Percentiles rank a stretch among this genome's conserved stretches.
Conservation (phyloP, 257 asterid genomes). For the Solanum piurae region DNA sequence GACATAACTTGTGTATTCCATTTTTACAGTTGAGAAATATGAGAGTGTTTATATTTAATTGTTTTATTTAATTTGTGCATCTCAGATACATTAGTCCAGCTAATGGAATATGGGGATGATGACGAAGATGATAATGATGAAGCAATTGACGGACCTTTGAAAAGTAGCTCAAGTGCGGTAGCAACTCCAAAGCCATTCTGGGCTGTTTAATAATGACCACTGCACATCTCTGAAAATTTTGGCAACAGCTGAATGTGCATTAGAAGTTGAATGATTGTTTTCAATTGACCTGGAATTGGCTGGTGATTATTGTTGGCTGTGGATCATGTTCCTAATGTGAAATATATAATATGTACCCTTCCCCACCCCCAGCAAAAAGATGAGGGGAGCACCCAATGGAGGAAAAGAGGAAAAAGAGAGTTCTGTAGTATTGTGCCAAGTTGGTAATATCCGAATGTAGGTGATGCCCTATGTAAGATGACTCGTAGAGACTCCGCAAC, state of each 20-base stretch:
- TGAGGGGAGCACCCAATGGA: not conserved
- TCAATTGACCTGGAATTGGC: not conserved
- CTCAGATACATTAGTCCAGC: slow-evolving; percentile 68
- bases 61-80: not conserved
- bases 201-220: slow-evolving; percentile 34
- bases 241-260: not conserved
- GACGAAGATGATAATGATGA: slow-evolving; percentile 41
- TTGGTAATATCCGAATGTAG: not conserved
- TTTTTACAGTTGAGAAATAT: not conserved
- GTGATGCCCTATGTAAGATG: not conserved
- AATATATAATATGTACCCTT: not conserved
- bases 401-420: not conserved
- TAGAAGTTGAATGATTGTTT: not conserved
- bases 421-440: not conserved
- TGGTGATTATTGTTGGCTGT: not conserved
- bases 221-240: not conserved
- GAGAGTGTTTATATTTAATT: not conserved
- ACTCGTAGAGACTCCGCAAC: not conserved
- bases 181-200: slow-evolving; percentile 61
- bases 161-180: slow-evolving; percentile 17
- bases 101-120: slow-evolving; percentile 94
- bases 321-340: not conserved
- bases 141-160: slow-evolving; percentile 6
- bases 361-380: not conserved
- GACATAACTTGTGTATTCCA: not conserved